Conservation (phyloP, 2,329 filamentous ascomycete species). For the Pyrenophora seminiperda region DNA sequence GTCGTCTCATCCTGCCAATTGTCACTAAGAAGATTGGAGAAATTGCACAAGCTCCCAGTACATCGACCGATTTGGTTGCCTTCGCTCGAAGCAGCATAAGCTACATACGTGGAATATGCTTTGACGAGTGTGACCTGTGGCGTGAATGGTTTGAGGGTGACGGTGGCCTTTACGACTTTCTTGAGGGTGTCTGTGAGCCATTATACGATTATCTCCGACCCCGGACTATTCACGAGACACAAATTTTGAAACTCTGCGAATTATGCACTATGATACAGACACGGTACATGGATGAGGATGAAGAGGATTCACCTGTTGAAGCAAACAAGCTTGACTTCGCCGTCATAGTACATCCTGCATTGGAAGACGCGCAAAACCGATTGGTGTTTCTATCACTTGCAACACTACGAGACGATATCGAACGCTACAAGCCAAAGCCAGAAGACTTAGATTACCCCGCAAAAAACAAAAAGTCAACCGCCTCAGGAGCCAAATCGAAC, state of each 20-base stretch:
- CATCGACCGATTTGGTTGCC: constrained; percentile 66
- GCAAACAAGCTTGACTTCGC: constrained; percentile 66
- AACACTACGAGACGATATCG: constrained; percentile 68
- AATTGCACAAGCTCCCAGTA: constrained; percentile 63
- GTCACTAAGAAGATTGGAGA: constrained; percentile 65
- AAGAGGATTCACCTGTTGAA: constrained; percentile 56
- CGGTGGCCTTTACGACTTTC: constrained; percentile 66
- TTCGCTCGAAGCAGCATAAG: constrained; percentile 69
- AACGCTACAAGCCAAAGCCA: constrained; percentile 67
- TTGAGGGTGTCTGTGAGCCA: constrained; percentile 70
- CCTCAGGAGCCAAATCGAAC: constrained; percentile 50
- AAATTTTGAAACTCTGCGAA: constrained; percentile 69
- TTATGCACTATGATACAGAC: constrained; percentile 69
- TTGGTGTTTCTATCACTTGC: constrained; percentile 69
- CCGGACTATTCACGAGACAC: constrained; percentile 68
- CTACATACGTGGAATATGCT: constrained; percentile 68
- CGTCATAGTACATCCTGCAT: constrained; percentile 64
- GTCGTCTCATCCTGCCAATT: constrained; percentile 64
- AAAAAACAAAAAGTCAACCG: constrained; percentile 53
- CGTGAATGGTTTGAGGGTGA: constrained; percentile 69
- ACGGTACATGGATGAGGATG: constrained; percentile 63
- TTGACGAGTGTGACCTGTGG: constrained; percentile 72
- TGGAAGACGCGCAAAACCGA: constrained; percentile 71
- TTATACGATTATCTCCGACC: constrained; percentile 70
- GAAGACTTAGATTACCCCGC: constrained; percentile 69